phyloP scores from a whole-genome alignment of 2,329 filamentous ascomycete species.

The Alternaria sp. region DNA sequence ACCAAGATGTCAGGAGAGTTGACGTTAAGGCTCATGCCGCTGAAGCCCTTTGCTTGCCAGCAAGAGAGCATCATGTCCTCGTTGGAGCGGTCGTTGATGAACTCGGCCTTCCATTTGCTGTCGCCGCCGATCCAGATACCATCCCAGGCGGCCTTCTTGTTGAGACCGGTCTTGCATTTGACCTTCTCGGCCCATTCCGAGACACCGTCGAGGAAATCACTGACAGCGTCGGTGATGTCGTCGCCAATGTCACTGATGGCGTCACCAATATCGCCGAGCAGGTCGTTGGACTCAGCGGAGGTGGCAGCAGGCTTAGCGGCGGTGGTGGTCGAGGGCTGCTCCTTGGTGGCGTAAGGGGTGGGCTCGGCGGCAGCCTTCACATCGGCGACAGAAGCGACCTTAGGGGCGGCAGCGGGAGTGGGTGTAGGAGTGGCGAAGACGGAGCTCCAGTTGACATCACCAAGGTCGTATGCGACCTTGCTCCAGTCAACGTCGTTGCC shows the following conservation, averaged over 20 bases:
- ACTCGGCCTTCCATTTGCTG: slow-evolving; percentile 45
- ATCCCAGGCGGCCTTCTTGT: slow-evolving; percentile 39
- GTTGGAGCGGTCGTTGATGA: slow-evolving; percentile 44
- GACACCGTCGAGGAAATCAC: slow-evolving; percentile 26
- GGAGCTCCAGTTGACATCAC: slow-evolving; percentile 38
- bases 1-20: slow-evolving; percentile 50
- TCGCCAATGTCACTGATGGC: slow-evolving; percentile 15
- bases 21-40: slow-evolving; percentile 49
- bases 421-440: slow-evolving; percentile 28
- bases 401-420: slow-evolving; percentile 7
- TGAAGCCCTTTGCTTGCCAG: slow-evolving; percentile 47
- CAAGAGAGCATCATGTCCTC: slow-evolving; percentile 46
- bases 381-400: slow-evolving; percentile 21
- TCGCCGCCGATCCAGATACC: slow-evolving; percentile 49
- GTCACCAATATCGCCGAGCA: slow-evolving; percentile 5
- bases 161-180: slow-evolving; percentile 36
- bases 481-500: slow-evolving; percentile 41
- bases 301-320: slow-evolving; percentile 14
- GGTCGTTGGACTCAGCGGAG: neutral
- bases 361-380: slow-evolving; percentile 19
- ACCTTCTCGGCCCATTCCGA: slow-evolving; percentile 29
- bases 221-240: slow-evolving; percentile 17
- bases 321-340: slow-evolving; percentile 8
- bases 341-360: slow-evolving; percentile 13
- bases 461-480: slow-evolving; percentile 35